Evolutionary conservation across 2,329 filamentous ascomycete genomes (phyloP), one percentile per base, ranked within the genome.

Genomic region (Colletotrichum spinosum): DNA sequence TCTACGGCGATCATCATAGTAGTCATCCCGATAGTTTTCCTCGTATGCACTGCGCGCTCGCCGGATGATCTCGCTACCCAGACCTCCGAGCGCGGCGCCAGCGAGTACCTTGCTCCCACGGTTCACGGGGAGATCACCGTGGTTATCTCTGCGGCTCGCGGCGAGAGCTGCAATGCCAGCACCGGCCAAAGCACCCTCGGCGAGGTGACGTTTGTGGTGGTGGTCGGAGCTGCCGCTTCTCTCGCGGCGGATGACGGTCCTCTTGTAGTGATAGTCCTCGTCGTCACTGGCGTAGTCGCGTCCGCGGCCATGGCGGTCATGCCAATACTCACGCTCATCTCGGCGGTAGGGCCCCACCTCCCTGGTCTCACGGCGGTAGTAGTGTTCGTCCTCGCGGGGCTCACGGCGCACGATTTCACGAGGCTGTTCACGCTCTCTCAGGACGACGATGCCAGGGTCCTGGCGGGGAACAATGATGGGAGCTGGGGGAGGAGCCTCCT

Each of bases 131-230:
- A 84, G 71, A 33, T 85, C 84, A 54, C 84, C 83, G 3, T 84
- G 76, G 59, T 79, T 80, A 55, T 83, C 81, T 52, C 85, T 82
- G 17, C 86, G 84, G 52, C 84, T 86, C 13, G 84, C 80, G 6
- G 89, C 75, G 3, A 90, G 75, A n/a, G 88, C 88, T 10, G 85
- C 84, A 8, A 88, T 75, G 53, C 88, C 88, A 15, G 88, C 88
- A 13, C 87, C 88, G 35, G 88, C 88, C 13, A 90, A 79, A 9
- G 87, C 88, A n/a, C 88, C 88, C 71, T 89, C 87, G 25, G 88
- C 88, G 6, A 90, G 74, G 69, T 89, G 85, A 46, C 85, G 84
- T 73, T 83, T 88, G 69, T 86, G 85, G 68, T 86, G 82, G 39
- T 66, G 63, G 45, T 81, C 80, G 5, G 80, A 76, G 68, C 83